A percentile compares a stretch with the other conserved stretches of the same genome.
Conservation (phyloP, 1,139 yeast genomes). For the Blastobotrys ciferrii region DNA sequence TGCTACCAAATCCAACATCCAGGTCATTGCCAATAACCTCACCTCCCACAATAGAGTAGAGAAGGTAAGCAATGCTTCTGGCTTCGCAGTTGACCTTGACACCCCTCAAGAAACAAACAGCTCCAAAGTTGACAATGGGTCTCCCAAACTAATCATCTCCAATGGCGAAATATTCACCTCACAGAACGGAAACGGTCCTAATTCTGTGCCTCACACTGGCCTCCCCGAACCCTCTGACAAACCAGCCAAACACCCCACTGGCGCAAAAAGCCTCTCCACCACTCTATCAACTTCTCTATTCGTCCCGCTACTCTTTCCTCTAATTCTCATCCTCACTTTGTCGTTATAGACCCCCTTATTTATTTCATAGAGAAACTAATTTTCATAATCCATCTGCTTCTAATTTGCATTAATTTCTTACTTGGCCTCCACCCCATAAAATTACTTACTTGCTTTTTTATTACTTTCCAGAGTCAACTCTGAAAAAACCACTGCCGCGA, state of each 20-base stretch:
- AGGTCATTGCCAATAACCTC: constrained; percentile 17
- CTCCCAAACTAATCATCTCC: constrained; percentile 11
- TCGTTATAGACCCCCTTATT: not conserved
- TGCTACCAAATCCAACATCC: constrained; percentile 10
- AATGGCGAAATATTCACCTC: constrained; percentile 15
- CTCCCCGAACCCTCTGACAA: not conserved
- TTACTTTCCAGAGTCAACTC: too few relatives aligned
- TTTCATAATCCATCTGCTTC: not conserved
- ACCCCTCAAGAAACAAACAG: not conserved
- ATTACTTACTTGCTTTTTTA: too few relatives aligned
- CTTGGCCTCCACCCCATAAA: not conserved
- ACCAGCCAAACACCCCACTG: not conserved
- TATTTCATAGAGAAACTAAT: not conserved
- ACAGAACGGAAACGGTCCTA: not conserved
- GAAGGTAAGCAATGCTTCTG: not conserved
- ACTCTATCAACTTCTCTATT: not conserved
- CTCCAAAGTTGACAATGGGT: constrained; percentile 1
- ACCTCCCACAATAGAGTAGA: constrained; percentile 14
- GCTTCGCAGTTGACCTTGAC: not conserved
- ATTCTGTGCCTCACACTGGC: not conserved
- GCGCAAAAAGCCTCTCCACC: not conserved
- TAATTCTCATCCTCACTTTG: not conserved
- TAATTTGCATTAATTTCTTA: not conserved
- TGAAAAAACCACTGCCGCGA: too few relatives aligned
- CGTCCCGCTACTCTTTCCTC: not conserved